These are phyloP conservation scores for Suillus plorans DNA, from an alignment of 768 basidiomycete genomes.

Conservation along the genomic window DNA sequence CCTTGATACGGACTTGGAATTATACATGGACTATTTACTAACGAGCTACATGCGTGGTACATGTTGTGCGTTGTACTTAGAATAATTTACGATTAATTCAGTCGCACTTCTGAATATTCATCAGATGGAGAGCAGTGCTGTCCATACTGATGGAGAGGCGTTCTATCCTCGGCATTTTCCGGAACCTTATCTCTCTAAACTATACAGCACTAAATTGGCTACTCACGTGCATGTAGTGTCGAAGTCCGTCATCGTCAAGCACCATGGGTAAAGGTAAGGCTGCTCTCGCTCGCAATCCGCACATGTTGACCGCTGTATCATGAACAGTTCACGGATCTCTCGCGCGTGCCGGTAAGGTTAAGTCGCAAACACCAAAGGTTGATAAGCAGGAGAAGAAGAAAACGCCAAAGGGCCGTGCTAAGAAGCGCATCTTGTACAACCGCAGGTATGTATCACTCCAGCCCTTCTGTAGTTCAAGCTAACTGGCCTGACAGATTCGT, in stretches of 20 bases:
- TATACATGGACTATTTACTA: neutral
- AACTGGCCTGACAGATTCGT: slow-evolving; percentile 62
- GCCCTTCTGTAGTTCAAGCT: neutral
- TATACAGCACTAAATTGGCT: slow-evolving; percentile 1
- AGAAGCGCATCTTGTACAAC: slow-evolving; percentile 95
- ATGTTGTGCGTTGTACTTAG: neutral
- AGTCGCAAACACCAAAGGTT: slow-evolving; percentile 96
- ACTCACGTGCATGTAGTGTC: slow-evolving; percentile 4
- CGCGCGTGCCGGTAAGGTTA: slow-evolving; percentile 99
- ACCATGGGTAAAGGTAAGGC: slow-evolving; percentile 4
- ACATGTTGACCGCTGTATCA: slow-evolving; percentile 8
- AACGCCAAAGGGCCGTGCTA: slow-evolving; percentile 94
- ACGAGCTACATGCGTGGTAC: neutral
- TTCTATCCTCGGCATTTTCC: neutral
- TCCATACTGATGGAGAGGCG: neutral
- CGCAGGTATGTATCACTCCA: slow-evolving; percentile 64
- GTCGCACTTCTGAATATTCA: neutral
- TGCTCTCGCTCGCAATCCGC: neutral
- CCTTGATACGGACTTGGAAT: neutral
- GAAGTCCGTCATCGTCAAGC: slow-evolving; percentile 1
- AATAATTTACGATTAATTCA: neutral
- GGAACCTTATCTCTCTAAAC: neutral
- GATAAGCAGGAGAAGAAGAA: slow-evolving; percentile 99
- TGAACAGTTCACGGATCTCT: slow-evolving; percentile 93
- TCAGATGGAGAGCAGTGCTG: neutral